Base-by-base conservation (phyloP, 345 rosid species). In the Clarkia xantiana region DNA sequence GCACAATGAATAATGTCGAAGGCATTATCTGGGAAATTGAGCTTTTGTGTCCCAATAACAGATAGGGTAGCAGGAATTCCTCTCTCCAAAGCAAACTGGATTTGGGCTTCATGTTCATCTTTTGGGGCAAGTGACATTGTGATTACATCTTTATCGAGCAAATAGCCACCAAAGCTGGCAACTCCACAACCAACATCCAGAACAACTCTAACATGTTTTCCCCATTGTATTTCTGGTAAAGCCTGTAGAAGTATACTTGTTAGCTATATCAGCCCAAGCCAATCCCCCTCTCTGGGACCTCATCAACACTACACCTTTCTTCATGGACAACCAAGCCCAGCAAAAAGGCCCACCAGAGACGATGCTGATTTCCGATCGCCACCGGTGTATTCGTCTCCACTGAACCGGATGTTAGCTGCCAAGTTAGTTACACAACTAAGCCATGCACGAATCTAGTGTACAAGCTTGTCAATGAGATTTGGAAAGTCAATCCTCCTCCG, bases 51-150 rank as follows among this genome's bases (percentile, higher is more conserved):
- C 42, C 91, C 94, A 22, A 90, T 86, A 20, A 86, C 95, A 20
- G 97, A 77, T 44, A 86, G 86, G 3, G 67, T 80, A 29, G 97
- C 97, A 58, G 94, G 95, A 60, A 90, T 81, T 51, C 97, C 94
- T 46, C 97, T 73, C 65, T 90, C 97, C 40, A 90, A 63, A 45
- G 94, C 91, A 62, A 90, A 86, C 70, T 90, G 94, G 66, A 90
- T 86, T 76, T 86, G 97, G 71, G 97, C 97, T 66, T 90, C 95
- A 14, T 90, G 97, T 57, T 90, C 95, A 63, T 86, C 97, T 74
- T 90, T 90, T 12, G 97, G 97, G 5, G 95, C 95, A 56, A 90
- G 72, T 13, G 97, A 90, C 95, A 90, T 81, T 18, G 95, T 79
- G 54, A 90, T 71, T 10, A 81, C 97, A 71, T 71, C 62, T 72